A percentile compares a stretch with the other conserved stretches of the same genome.
Conservation (phyloP, 192 early-diverging fungal species). For the Backusella circina region DNA sequence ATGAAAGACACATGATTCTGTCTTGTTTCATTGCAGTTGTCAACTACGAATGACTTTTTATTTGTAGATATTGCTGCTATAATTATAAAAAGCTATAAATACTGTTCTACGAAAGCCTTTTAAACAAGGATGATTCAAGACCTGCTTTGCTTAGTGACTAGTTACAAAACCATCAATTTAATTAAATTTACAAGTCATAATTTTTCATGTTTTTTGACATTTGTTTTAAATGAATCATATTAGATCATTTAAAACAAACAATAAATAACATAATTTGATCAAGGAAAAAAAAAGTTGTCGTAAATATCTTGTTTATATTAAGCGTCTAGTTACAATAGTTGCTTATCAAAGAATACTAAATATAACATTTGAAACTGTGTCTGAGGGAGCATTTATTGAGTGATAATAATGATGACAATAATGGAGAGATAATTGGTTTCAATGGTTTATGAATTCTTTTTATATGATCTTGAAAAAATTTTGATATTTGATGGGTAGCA, state of each 20-base stretch:
- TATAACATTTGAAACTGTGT: neutral
- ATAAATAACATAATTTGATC: neutral
- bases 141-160: neutral
- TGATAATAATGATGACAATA: neutral
- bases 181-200: neutral
- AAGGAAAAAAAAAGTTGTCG: neutral
- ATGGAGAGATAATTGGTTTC: neutral
- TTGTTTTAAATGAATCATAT: neutral
- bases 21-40: constrained; percentile 1
- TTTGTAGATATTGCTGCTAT: neutral
- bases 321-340: neutral
- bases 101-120: neutral
- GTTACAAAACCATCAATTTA: neutral
- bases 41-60: neutral
- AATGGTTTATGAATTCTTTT: neutral
- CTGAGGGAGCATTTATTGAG: neutral
- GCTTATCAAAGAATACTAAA: neutral
- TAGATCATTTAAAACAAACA: neutral
- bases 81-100: neutral
- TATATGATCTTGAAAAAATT: neutral
- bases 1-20: neutral
- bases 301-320: neutral
- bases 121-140: neutral
- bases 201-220: neutral
- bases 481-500: constrained; percentile 2